Evolutionary conservation across 2,329 filamentous ascomycete genomes (phyloP).

Genomic region (Alternaria metachromatica): DNA sequence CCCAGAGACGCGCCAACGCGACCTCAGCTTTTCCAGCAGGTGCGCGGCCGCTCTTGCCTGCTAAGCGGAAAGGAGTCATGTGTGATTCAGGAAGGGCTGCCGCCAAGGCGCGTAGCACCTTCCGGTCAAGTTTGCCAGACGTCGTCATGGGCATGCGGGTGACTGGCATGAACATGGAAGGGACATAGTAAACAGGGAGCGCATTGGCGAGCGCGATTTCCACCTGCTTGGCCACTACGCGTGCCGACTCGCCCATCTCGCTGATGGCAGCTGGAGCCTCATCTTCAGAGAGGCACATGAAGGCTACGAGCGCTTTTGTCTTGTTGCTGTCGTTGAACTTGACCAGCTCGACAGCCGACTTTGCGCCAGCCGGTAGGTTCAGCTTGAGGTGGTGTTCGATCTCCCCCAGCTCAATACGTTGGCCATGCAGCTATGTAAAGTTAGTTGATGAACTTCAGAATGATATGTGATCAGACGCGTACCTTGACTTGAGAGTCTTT

Average conservation of each 20-base stretch:
- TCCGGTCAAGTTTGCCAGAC: conserved; percentile 54
- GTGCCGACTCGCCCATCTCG: conserved; percentile 29
- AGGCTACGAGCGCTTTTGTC: conserved; percentile 37
- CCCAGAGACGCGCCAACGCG: conserved; percentile 46
- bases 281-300: conserved; percentile 36
- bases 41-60: conserved; percentile 38
- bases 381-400: conserved; percentile 53
- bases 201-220: conserved; percentile 36
- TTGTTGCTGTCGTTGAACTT: conserved; percentile 33
- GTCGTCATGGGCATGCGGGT: conserved; percentile 51
- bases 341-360: conserved; percentile 54
- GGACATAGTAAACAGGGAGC: conserved; percentile 54
- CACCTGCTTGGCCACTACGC: conserved; percentile 28
- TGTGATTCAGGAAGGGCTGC: conserved; percentile 39
- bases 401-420: conserved; percentile 55
- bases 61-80: conserved; percentile 32
- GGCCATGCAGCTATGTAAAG: conserved; percentile 48
- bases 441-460: conserved; percentile 39
- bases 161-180: conserved; percentile 53
- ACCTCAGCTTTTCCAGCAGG: conserved; percentile 34
- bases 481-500: conserved; percentile 48
- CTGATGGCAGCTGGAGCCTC: conserved; percentile 31
- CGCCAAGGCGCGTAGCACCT: conserved; percentile 46
- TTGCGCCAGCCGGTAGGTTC: conserved; percentile 44
- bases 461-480: background rate